These are phyloP conservation scores for Monosporascus sp. DNA, from an alignment of 2,329 filamentous ascomycete species.

Conservation along the genomic window DNA sequence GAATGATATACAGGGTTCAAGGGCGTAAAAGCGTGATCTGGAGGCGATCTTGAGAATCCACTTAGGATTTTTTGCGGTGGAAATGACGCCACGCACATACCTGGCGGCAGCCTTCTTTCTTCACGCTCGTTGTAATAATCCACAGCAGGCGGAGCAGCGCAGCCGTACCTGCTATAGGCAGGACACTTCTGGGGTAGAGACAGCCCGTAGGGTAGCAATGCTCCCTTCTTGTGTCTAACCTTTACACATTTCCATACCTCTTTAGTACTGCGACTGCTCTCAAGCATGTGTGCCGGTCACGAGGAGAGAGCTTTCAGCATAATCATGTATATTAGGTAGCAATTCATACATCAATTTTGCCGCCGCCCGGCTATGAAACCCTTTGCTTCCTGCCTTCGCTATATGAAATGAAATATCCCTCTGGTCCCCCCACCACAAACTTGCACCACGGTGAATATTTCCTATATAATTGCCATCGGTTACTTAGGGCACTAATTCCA, in stretches of 20 bases:
- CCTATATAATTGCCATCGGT: too few relatives aligned
- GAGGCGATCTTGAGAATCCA: constrained; percentile 20
- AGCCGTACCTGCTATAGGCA: constrained; percentile 25
- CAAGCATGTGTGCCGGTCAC: constrained; percentile 25
- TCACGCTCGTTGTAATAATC: constrained; percentile 48
- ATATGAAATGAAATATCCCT: background rate
- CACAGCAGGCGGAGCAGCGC: constrained; percentile 32
- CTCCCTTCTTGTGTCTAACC: constrained; percentile 31
- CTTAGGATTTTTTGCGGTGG: constrained; percentile 20
- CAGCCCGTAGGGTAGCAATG: too few relatives aligned
- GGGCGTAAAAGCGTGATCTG: constrained; percentile 20
- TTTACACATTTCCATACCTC: constrained; percentile 25
- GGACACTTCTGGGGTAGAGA: constrained; percentile 12
- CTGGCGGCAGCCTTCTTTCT: constrained; percentile 34
- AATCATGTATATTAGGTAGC: constrained; percentile 23
- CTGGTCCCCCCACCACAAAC: too few relatives aligned
- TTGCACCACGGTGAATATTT: too few relatives aligned
- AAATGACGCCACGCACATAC: constrained; percentile 18
- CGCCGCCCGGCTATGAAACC: constrained; percentile 13
- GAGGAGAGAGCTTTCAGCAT: constrained; percentile 17
- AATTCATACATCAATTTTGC: constrained; percentile 15
- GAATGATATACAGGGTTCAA: constrained; percentile 17
- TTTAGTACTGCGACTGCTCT: constrained; percentile 17
- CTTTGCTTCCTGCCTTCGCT: background rate
- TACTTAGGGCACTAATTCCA: too few relatives aligned